Conservation (phyloP, 768 basidiomycete genomes). For the Hypsizygus marmoreus region DNA sequence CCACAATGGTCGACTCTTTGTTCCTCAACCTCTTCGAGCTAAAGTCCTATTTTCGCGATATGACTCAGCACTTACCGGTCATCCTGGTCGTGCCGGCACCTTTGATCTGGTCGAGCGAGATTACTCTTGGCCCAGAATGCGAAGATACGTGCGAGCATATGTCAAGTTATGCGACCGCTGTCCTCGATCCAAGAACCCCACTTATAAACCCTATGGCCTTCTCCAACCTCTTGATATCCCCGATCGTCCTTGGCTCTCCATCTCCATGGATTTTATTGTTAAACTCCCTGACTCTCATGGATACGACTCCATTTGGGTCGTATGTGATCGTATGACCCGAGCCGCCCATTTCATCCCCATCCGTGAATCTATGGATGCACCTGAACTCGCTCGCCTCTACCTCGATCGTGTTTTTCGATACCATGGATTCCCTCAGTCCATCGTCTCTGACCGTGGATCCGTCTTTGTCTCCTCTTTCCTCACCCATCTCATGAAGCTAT, state of each 20-base stretch:
- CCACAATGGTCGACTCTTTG: slow-evolving; percentile 23
- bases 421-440: slow-evolving; percentile 34
- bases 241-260: slow-evolving; percentile 32
- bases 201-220: slow-evolving; percentile 37
- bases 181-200: slow-evolving; percentile 29
- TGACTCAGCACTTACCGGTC: slow-evolving; percentile 39
- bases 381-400: slow-evolving; percentile 36
- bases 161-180: slow-evolving; percentile 38
- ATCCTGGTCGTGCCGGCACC: slow-evolving; percentile 39
- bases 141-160: slow-evolving; percentile 23
- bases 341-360: slow-evolving; percentile 43
- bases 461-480: slow-evolving; percentile 36
- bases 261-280: slow-evolving; percentile 45
- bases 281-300: slow-evolving; percentile 39
- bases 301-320: slow-evolving; percentile 36
- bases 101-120: slow-evolving; percentile 29
- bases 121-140: slow-evolving; percentile 42
- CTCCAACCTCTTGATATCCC: slow-evolving; percentile 39
- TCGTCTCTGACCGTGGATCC: slow-evolving; percentile 34
- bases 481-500: slow-evolving; percentile 12
- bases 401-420: slow-evolving; percentile 33
- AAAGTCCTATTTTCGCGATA: slow-evolving; percentile 26
- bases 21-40: slow-evolving; percentile 9
- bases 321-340: slow-evolving; percentile 43
- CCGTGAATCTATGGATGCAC: slow-evolving; percentile 24